Evolutionary conservation across 495 filamentous ascomycete species (phyloP).

Genomic region (Rhypophila decipiens): DNA sequence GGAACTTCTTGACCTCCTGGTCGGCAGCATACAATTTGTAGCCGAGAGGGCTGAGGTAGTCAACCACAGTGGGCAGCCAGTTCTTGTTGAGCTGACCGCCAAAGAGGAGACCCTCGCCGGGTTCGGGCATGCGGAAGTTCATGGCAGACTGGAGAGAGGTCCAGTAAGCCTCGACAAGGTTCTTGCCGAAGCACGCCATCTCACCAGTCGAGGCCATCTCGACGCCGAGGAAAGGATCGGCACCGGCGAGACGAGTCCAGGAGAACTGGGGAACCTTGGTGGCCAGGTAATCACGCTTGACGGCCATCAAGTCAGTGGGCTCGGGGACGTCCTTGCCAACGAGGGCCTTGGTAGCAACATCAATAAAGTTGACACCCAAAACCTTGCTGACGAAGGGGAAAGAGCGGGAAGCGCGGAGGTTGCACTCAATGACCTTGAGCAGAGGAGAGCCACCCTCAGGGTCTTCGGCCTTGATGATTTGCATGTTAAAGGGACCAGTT

Average conservation of each 20-base stretch:
- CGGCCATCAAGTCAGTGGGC: constrained; percentile 80
- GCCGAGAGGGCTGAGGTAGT: constrained; percentile 78
- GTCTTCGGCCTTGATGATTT: constrained; percentile 89
- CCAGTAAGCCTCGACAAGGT: constrained; percentile 97
- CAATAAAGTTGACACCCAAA: constrained; percentile 92
- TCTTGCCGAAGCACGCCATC: constrained; percentile 96
- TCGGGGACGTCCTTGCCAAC: constrained; percentile 87
- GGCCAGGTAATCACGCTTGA: constrained; percentile 84
- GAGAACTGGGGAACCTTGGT: constrained; percentile 98
- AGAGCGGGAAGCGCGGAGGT: constrained; percentile 92
- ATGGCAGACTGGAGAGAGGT: constrained; percentile 91
- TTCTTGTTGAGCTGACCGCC: constrained; percentile 70
- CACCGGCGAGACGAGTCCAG: constrained; percentile 97
- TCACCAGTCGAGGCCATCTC: constrained; percentile 97
- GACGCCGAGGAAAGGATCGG: constrained; percentile 94
- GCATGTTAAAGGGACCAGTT: constrained; percentile 98
- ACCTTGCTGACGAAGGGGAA: constrained; percentile 90
- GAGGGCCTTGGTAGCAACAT: constrained; percentile 97
- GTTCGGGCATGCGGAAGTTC: constrained; percentile 95
- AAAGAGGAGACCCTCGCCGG: constrained; percentile 89
- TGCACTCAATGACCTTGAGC: constrained; percentile 98
- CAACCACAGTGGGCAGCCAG: constrained; percentile 64
- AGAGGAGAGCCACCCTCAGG: constrained; percentile 61
- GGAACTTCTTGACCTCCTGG: constrained; percentile 68
- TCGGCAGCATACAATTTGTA: constrained; percentile 92